Conservation (phyloP, 1,139 yeast genomes). For the Meyerozyma carpophila region DNA sequence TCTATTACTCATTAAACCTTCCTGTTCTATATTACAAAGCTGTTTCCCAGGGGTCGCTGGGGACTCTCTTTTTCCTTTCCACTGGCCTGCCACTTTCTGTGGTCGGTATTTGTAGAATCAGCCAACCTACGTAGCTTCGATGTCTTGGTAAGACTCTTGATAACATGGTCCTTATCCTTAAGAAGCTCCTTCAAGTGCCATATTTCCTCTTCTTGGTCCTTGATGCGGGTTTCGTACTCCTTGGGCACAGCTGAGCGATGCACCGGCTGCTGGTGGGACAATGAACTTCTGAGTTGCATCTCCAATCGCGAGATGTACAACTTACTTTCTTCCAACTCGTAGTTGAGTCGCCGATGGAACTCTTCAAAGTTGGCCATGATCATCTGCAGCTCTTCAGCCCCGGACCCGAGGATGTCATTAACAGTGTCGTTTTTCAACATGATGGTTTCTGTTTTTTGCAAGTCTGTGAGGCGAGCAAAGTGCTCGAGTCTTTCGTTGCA, state of each 20-base stretch:
- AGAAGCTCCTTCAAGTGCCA: slow-evolving; percentile 56
- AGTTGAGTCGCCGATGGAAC: slow-evolving; percentile 35
- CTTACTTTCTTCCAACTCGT: slow-evolving; percentile 57
- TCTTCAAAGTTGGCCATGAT: slow-evolving; percentile 45
- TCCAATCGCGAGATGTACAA: slow-evolving; percentile 63
- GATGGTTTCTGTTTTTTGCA: slow-evolving; percentile 50
- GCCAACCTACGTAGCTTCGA: slow-evolving; percentile 46
- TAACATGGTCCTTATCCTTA: slow-evolving; percentile 69
- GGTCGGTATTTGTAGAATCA: slow-evolving; percentile 19
- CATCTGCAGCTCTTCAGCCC: slow-evolving; percentile 31
- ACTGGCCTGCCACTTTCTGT: neutral
- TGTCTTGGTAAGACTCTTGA: slow-evolving; percentile 64
- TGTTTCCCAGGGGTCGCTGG: neutral
- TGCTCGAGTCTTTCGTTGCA: slow-evolving; percentile 68
- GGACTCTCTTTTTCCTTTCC: neutral
- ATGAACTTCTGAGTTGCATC: slow-evolving; percentile 36
- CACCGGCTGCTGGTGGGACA: slow-evolving; percentile 3
- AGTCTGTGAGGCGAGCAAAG: slow-evolving; percentile 54
- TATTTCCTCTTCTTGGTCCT: slow-evolving; percentile 69
- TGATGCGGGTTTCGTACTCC: slow-evolving; percentile 24
- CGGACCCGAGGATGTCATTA: slow-evolving; percentile 42
- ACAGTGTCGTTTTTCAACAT: slow-evolving; percentile 51
- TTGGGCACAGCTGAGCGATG: slow-evolving; percentile 5
- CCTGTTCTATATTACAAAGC: neutral
- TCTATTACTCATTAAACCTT: too few relatives aligned